These are phyloP conservation scores for Stagonosporopsis vannaccii DNA, from an alignment of 2,329 filamentous ascomycete genomes.

Conservation along the genomic window DNA sequence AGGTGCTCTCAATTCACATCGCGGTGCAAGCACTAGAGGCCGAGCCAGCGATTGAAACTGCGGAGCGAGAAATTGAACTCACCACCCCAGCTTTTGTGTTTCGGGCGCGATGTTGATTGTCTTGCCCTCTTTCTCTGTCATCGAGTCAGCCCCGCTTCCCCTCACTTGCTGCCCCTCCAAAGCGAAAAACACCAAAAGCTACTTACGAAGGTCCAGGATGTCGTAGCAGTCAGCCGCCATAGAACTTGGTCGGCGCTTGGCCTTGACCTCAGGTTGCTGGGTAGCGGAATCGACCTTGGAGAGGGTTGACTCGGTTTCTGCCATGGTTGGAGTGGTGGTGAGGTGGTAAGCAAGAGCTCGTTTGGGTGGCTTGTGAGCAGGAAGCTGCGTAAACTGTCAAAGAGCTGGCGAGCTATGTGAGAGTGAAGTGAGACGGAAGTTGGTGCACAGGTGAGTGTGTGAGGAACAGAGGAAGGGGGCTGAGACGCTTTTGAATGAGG, in stretches of 20 bases:
- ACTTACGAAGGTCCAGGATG: constrained; percentile 84
- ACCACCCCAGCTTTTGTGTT: constrained; percentile 90
- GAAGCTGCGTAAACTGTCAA: constrained; percentile 16
- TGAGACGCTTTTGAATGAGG: constrained; percentile 45
- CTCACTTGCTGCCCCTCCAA: constrained; percentile 30
- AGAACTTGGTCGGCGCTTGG: constrained; percentile 74
- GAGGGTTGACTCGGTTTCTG: constrained; percentile 64
- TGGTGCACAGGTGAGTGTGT: constrained; percentile 36
- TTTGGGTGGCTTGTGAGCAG: constrained; percentile 13
- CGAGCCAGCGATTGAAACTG: neutral
- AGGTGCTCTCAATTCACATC: constrained; percentile 17
- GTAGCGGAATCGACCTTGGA: constrained; percentile 92
- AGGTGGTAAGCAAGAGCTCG: constrained; percentile 16
- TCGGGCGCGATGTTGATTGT: constrained; percentile 78
- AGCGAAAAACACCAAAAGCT: constrained; percentile 16
- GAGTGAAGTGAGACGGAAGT: constrained; percentile 15
- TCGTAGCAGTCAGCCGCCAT: constrained; percentile 77
- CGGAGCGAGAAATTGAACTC: constrained; percentile 49
- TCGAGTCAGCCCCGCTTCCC: constrained; percentile 45
- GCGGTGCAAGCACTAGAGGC: neutral
- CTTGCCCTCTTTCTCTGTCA: constrained; percentile 74
- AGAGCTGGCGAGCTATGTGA: constrained; percentile 26
- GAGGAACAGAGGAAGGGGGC: constrained; percentile 33
- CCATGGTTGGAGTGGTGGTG: constrained; percentile 54
- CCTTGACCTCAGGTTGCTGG: constrained; percentile 69